Base-by-base conservation (phyloP, 495 filamentous ascomycete genomes). In the Aspergillus baeticus region DNA sequence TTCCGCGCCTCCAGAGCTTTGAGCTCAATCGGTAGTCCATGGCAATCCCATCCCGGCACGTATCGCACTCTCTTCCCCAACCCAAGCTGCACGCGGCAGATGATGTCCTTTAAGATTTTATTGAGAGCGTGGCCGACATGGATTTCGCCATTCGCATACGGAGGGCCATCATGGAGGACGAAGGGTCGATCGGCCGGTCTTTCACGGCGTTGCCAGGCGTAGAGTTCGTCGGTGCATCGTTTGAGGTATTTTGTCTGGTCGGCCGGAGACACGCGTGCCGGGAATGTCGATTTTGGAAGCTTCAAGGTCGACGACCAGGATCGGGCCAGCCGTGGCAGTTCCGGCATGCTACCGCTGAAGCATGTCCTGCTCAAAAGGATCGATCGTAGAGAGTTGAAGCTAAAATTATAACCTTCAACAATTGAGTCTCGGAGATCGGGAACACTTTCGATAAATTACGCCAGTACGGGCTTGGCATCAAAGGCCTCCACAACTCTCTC, bases 41-140 rank as follows among this genome's bases (percentile, higher is more conserved):
- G 94, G 63, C 94, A 99, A 70, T 99, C 94, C 95, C 95, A 99
- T 29, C 94, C 95, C 4, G 94, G 94, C 5, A 93, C 78, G 68
- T 93, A 99, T n/a, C 85, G 80, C 31, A 98, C 83, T 38, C 83
- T 77, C 65, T 85, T 86, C 34, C 93, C 93, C 62, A 84, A 77
- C 39, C 87, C 83, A 44, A 98, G 72, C 70, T 96, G 84, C 60
- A 87, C 83, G 36, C 94, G 83, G 61, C 88, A 80, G 48, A 96
- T 86, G 46, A 97, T 88, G 68, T 99, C 94, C 78, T 99, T 99
- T 45, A 96, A 73, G 54, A 98, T 88, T 69, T 99, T 99, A 71
- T 99, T 99, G 50, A 99, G 75, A 23, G 94, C 95, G 79, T 99
- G 94, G n/a, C 94, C 94, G 58, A 96, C 83, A 68, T 99, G 94